A percentile compares a stretch with the other conserved stretches of the same genome.
phyloP scores from a whole-genome alignment of 805 yeast species.

The Suhomyces emberorum region DNA sequence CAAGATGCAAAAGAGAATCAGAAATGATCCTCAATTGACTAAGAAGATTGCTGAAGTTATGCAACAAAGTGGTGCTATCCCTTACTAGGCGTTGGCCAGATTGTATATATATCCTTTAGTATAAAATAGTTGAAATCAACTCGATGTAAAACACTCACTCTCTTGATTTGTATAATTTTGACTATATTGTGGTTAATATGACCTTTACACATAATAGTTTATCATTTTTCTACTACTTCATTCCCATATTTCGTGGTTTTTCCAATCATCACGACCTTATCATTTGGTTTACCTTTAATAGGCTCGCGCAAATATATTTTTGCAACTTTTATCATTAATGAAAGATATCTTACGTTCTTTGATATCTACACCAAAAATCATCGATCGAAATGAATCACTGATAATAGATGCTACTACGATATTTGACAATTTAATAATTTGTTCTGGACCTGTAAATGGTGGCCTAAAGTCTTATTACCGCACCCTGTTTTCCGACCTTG shows the following conservation, averaged over 20 bases:
- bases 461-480: conserved; percentile 46
- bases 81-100: conserved; percentile 5
- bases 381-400: background rate
- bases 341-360: background rate
- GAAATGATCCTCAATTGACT: conserved; percentile 62
- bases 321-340: no score
- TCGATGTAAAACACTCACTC: conserved; percentile 62
- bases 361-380: background rate
- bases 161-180: no score
- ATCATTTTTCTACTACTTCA: no score
- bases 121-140: no score
- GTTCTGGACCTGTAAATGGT: conserved; percentile 67
- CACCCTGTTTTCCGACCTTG: conserved; percentile 50
- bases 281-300: no score
- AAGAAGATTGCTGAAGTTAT: conserved; percentile 61
- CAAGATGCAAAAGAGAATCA: conserved; percentile 78
- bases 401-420: conserved; percentile 1
- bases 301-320: no score
- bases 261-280: no score
- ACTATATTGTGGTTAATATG: no score
- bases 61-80: conserved; percentile 22
- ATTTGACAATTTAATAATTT: conserved; percentile 56
- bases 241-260: no score
- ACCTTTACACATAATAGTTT: no score
- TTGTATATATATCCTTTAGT: background rate